phyloP scores from a whole-genome alignment of 805 yeast genomes.

The Metschnikowia henanensis region DNA sequence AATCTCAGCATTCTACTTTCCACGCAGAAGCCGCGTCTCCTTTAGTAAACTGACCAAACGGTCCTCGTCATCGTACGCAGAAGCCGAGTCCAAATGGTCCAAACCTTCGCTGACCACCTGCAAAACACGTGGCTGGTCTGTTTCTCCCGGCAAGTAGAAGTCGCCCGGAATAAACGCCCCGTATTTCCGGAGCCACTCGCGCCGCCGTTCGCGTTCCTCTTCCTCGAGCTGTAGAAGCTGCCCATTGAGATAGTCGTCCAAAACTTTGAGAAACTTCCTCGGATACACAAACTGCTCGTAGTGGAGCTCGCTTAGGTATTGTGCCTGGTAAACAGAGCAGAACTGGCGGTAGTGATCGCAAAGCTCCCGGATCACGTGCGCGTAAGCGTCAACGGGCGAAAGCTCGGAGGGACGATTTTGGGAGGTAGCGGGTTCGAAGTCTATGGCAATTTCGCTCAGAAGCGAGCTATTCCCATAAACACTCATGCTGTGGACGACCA shows the following conservation, averaged over 20 bases:
- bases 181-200: conserved; percentile 36
- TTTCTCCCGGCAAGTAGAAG: conserved; percentile 39
- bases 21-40: neutral
- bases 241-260: conserved; percentile 37
- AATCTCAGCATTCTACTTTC: neutral
- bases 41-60: conserved; percentile 14
- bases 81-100: conserved; percentile 22
- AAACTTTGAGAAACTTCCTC: conserved; percentile 28
- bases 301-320: conserved; percentile 39
- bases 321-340: conserved; percentile 30
- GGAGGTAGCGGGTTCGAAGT: neutral
- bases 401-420: neutral
- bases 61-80: conserved; percentile 11
- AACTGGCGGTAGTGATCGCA: conserved; percentile 38
- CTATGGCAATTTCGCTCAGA: neutral
- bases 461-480: neutral
- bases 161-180: conserved; percentile 43
- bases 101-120: conserved; percentile 45
- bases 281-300: conserved; percentile 42
- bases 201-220: conserved; percentile 35
- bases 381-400: conserved; percentile 19
- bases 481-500: conserved; percentile 1
- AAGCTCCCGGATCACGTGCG: conserved; percentile 30
- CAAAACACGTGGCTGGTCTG: conserved; percentile 35
- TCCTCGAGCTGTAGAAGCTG: conserved; percentile 31